Percentiles rank a stretch among this genome's conserved stretches.
These are phyloP conservation scores for Cutaneotrichosporon mucoides DNA, from an alignment of 1,284 basidiomycete genomes.

Conservation along the genomic window DNA sequence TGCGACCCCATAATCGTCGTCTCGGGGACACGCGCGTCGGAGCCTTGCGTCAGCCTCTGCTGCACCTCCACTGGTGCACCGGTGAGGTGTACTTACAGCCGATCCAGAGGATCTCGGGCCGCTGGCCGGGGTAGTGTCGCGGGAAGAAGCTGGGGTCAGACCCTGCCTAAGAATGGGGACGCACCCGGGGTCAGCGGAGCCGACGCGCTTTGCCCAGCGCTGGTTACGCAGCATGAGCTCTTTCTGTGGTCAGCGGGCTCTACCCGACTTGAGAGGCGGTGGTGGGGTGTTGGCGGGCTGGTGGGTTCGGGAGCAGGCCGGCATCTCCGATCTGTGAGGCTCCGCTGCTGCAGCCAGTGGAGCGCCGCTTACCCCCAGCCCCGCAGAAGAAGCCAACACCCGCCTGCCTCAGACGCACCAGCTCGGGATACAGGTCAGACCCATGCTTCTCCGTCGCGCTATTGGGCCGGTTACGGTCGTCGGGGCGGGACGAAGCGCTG, in stretches of 20 bases:
- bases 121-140: slow-evolving; percentile 41
- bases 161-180: too few species aligned
- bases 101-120: slow-evolving; percentile 47
- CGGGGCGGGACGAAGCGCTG: not conserved
- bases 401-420: not conserved
- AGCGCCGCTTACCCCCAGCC: too few species aligned
- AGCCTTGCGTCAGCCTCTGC: slow-evolving; percentile 32
- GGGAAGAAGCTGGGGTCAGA: slow-evolving; percentile 40
- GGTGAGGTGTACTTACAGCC: too few species aligned
- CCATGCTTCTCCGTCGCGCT: not conserved
- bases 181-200: slow-evolving; percentile 12
- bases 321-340: too few species aligned
- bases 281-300: too few species aligned
- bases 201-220: slow-evolving; percentile 16
- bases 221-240: slow-evolving; percentile 22
- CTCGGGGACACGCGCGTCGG: slow-evolving; percentile 47
- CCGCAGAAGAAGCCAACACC: too few species aligned
- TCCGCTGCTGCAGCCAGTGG: too few species aligned
- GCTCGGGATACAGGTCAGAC: slow-evolving; percentile 1
- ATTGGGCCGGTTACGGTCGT: not conserved
- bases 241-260: slow-evolving; percentile 10
- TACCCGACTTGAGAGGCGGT: too few species aligned
- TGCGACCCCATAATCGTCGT: slow-evolving; percentile 43
- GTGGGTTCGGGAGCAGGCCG: too few species aligned
- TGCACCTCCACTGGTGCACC: too few species aligned